A percentile compares a stretch with the other conserved stretches of the same genome.
These are phyloP conservation scores for Globisporangium okanoganense DNA, from an alignment of 352 stramenopile species.

Conservation along the genomic window DNA sequence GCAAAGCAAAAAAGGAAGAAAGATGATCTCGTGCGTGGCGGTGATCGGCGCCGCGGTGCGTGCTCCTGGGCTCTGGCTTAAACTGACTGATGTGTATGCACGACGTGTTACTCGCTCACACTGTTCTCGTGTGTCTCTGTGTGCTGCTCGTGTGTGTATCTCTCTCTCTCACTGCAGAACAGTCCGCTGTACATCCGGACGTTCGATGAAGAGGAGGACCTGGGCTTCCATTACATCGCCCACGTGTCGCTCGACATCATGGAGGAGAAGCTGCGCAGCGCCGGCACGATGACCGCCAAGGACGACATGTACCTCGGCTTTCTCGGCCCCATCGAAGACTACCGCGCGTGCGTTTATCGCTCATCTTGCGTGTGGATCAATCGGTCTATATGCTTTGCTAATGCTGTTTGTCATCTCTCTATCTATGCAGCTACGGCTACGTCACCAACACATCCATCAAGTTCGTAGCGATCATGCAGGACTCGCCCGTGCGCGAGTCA, in stretches of 20 bases:
- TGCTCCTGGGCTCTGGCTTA: background rate
- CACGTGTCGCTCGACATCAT: constrained; percentile 84
- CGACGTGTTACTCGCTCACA: background rate
- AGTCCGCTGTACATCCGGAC: constrained; percentile 80
- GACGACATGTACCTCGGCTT: constrained; percentile 88
- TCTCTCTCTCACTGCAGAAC: constrained; percentile 30
- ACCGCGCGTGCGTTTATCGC: constrained; percentile 46
- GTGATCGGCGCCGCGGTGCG: constrained; percentile 77
- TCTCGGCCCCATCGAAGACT: constrained; percentile 82
- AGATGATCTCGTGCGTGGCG: constrained; percentile 81
- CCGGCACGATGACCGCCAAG: constrained; percentile 45
- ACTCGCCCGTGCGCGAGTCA: constrained; percentile 67
- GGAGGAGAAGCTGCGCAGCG: constrained; percentile 66
- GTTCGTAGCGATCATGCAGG: constrained; percentile 75
- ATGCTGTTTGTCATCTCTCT: background rate
- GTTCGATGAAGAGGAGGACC: constrained; percentile 81
- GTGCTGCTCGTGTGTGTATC: background rate
- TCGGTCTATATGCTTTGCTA: background rate
- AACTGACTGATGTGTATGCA: background rate
- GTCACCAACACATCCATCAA: constrained; percentile 87
- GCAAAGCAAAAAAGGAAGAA: background rate
- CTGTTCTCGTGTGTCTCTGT: background rate
- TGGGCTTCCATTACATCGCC: constrained; percentile 86
- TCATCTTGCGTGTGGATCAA: too few species aligned
- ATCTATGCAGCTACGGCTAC: constrained; percentile 54